These are phyloP conservation scores for Blastobotrys illinoisensis DNA, from an alignment of 1,139 yeast genomes.

Conservation along the genomic window DNA sequence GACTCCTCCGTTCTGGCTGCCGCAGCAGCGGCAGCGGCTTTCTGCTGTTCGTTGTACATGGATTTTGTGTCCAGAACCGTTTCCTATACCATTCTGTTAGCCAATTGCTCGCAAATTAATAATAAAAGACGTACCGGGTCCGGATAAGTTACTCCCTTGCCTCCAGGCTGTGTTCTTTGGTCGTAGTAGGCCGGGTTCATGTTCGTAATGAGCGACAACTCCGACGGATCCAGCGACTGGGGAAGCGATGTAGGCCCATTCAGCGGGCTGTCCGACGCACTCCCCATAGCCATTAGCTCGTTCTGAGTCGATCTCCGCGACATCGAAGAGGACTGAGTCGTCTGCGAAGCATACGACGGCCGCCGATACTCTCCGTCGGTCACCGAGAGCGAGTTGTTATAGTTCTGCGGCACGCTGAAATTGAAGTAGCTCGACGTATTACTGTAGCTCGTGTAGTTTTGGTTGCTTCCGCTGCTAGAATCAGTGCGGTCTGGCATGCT, in stretches of 20 bases:
- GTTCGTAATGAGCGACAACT: conserved; percentile 16
- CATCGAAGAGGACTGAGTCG: conserved; percentile 14
- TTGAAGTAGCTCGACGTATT: background rate
- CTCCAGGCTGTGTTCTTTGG: background rate
- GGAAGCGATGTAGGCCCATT: conserved; percentile 16
- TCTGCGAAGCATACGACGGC: conserved; percentile 18
- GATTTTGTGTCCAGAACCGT: conserved; percentile 22
- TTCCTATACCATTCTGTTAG: conserved; percentile 13
- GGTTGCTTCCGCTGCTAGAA: background rate
- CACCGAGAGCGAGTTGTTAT: background rate
- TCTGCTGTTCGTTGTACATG: conserved; percentile 15
- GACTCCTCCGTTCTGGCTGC: conserved; percentile 3
- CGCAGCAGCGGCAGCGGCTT: conserved; percentile 6
- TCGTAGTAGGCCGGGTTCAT: conserved; percentile 10
- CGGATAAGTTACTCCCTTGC: conserved; percentile 9
- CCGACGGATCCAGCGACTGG: conserved; percentile 17
- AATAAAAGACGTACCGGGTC: conserved; percentile 9
- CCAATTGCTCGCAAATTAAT: background rate
- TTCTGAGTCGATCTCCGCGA: conserved; percentile 9
- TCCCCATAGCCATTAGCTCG: background rate
- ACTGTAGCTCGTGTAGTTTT: background rate
- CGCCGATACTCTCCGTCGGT: conserved; percentile 10
- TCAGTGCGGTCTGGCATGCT: background rate
- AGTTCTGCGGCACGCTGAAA: background rate
- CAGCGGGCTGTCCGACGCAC: conserved; percentile 12